Base-by-base conservation (phyloP, 2,329 filamentous ascomycete genomes). In the Monilinia fructicola region DNA sequence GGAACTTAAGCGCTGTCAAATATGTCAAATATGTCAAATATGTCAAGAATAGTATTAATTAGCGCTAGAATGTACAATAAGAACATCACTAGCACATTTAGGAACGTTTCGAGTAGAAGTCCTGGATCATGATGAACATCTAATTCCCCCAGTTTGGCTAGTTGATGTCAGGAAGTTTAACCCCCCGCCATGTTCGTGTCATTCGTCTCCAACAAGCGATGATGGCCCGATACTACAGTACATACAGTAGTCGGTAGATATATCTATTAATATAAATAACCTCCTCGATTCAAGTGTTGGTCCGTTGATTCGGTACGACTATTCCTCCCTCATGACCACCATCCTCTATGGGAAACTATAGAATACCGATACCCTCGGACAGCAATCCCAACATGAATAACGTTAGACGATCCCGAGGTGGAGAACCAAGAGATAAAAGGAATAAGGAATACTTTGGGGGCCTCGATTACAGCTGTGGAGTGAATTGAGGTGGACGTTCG, bases 11-110 rank as follows among this genome's bases (percentile, higher is more conserved):
- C 52, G 50, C 42, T 59, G 55, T 59, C 40, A 59, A 59, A 59
- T 18, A 23, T 48, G 26, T 28, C 56, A 58, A 46, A n/a, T n/a
- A n/a, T 59, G 55, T 59, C 40, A 59, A 59, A 59, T 18, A 23
- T 48, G 26, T 28, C 56, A 58, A 46, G 42, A 31, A 28, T 31
- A 31, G 16, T 9, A 48, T 16, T 1, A 11, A 18, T 16, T 16
- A 59, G 21, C 6, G 11, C n/a, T 18, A 14, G 4, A 38, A 38
- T 12, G 40, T 11, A 18, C 26, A 12, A 35, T 7, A 38, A 1
- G 28, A 50, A 48, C 3, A 50, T 12, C 4, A 48, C 18, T 48
- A 48, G 21, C 46, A n/a, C 10, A 11, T 14, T 40, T 40, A 40
- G 40, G 38, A 26, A 28, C 50, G 10, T 54, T 35, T 31, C 28